Evolutionary conservation across 1,284 basidiomycete species (phyloP).

Genomic region (Kwoniella shivajii): DNA sequence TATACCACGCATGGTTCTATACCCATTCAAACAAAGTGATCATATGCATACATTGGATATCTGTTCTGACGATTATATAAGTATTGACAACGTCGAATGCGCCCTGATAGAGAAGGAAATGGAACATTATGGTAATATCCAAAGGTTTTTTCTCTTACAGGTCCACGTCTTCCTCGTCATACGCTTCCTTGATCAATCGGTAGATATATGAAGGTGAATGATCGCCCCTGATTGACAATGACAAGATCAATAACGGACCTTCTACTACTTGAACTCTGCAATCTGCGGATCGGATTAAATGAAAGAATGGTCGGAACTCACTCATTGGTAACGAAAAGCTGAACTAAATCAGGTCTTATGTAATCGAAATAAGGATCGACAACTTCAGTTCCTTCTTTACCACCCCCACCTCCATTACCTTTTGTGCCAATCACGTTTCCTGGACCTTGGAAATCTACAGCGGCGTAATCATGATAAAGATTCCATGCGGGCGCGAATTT

Average conservation of each 20-base stretch:
- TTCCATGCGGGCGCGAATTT: conserved; percentile 95
- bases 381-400: conserved; percentile 85
- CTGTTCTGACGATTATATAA: too few species aligned
- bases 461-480: conserved; percentile 81
- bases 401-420: conserved; percentile 61
- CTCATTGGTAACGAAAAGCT: conserved; percentile 96
- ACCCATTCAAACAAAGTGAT: too few species aligned
- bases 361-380: conserved; percentile 94
- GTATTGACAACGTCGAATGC: too few species aligned
- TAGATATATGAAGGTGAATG: conserved; percentile 91
- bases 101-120: background rate
- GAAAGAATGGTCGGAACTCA: conserved; percentile 57
- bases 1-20: conserved; percentile 5
- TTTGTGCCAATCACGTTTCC: conserved; percentile 69
- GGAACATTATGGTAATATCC: background rate
- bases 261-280: background rate
- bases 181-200: conserved; percentile 84
- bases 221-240: conserved; percentile 66
- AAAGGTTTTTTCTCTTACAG: conserved; percentile 42
- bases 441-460: conserved; percentile 84
- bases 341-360: conserved; percentile 85
- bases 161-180: conserved; percentile 86
- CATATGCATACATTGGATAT: too few species aligned
- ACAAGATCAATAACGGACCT: background rate
- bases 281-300: background rate